Evolutionary conservation across 441 rosid species (phyloP).

Genomic region (Metrosideros polymorpha): DNA sequence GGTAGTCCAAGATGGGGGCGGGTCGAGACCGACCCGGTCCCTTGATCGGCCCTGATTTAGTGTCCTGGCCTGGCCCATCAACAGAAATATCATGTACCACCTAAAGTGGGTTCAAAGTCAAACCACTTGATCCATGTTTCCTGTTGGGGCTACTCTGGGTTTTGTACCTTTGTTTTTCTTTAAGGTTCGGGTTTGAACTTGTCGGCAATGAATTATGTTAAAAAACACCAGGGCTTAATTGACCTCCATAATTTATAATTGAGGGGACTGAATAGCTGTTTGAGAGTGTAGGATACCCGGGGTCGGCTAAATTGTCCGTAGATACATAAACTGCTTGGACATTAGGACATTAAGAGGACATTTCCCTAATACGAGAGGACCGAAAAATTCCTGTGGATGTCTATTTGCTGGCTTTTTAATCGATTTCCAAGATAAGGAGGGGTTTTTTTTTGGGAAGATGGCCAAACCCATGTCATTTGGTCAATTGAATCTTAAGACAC

Average conservation of each 20-base stretch:
- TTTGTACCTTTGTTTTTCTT: background rate
- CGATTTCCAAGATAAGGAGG: background rate
- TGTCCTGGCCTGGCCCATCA: background rate
- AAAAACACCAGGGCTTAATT: background rate
- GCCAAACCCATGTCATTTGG: background rate
- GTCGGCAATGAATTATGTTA: background rate
- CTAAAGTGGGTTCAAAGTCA: background rate
- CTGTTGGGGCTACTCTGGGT: background rate
- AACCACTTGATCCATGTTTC: background rate
- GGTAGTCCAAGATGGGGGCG: background rate
- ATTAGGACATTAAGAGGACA: too few relatives aligned
- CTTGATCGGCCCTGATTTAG: background rate
- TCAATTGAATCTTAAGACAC: background rate
- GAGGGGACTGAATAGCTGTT: background rate
- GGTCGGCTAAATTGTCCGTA: background rate
- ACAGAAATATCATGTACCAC: too few relatives aligned
- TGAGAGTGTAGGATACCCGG: background rate
- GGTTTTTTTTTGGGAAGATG: background rate
- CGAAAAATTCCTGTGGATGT: background rate
- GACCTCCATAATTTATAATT: background rate
- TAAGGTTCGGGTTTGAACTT: background rate
- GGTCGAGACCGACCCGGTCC: background rate
- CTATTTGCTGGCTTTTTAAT: background rate
- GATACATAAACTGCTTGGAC: accelerated
- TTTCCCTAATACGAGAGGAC: background rate